Conservation (phyloP, 1,284 basidiomycete species). For the Cryptococcus amylolentus region DNA sequence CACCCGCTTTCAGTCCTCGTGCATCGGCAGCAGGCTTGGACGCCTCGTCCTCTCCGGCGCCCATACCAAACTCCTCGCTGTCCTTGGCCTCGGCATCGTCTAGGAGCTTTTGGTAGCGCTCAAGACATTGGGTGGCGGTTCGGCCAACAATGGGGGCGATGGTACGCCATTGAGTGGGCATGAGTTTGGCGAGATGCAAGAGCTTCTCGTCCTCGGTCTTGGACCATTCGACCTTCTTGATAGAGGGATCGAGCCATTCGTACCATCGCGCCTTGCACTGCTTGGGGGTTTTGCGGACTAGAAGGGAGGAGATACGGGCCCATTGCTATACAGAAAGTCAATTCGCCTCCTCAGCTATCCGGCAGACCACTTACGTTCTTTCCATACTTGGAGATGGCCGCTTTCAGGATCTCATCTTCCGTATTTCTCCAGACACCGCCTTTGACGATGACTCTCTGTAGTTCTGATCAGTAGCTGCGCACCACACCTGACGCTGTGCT, state of each 20-base stretch:
- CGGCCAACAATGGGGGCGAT: slow-evolving; percentile 98
- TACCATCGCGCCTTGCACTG: slow-evolving; percentile 99
- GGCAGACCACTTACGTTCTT: slow-evolving; percentile 67
- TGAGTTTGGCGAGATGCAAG: slow-evolving; percentile 93
- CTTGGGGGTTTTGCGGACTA: slow-evolving; percentile 98
- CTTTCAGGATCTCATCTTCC: slow-evolving; percentile 94
- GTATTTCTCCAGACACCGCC: slow-evolving; percentile 63
- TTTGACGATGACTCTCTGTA: slow-evolving; percentile 77
- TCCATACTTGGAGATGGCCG: slow-evolving; percentile 95
- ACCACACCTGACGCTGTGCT: no score
- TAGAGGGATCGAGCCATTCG: slow-evolving; percentile 99
- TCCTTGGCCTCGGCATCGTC: slow-evolving; percentile 97
- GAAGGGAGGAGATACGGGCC: slow-evolving; percentile 96
- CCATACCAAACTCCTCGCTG: slow-evolving; percentile 83
- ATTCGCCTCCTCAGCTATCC: not conserved
- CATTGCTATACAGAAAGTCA: slow-evolving; percentile 51
- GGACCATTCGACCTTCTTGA: slow-evolving; percentile 87
- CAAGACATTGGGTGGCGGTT: slow-evolving; percentile 97
- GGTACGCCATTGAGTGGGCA: slow-evolving; percentile 99
- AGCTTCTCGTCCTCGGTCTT: slow-evolving; percentile 98
- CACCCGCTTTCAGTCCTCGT: slow-evolving; percentile 82
- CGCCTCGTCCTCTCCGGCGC: slow-evolving; percentile 71
- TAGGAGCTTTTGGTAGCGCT: slow-evolving; percentile 94
- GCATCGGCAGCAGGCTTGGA: slow-evolving; percentile 88
- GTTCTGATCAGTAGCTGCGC: not conserved